phyloP scores from a whole-genome alignment of 2,329 filamentous ascomycete species.

The Aspergillus piperis region DNA sequence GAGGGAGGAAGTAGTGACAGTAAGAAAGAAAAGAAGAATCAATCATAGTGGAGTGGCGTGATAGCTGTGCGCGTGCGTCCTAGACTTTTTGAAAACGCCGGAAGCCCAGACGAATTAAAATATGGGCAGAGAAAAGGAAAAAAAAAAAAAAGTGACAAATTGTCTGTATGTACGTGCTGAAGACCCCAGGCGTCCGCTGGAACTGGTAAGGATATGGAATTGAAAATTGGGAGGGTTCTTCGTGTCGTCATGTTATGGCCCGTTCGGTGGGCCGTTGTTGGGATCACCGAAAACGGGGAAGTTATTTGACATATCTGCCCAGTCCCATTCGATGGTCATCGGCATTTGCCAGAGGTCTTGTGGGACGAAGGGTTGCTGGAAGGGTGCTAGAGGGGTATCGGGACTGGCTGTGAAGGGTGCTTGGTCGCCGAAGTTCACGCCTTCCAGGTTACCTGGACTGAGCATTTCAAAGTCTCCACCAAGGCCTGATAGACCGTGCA shows the following conservation, averaged over 20 bases:
- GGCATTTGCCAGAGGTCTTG: conserved; percentile 95
- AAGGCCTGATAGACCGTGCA: conserved; percentile 32
- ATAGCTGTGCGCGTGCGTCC: not conserved
- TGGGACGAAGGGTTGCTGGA: conserved; percentile 85
- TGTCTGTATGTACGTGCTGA: not conserved
- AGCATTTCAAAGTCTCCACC: conserved; percentile 44
- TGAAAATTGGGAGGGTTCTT: not conserved
- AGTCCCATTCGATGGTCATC: conserved; percentile 93
- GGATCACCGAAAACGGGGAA: conserved; percentile 37
- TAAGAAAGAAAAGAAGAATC: not conserved
- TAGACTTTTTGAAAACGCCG: not conserved
- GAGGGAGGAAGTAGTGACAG: not conserved
- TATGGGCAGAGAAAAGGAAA: not conserved
- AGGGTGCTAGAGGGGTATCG: conserved; percentile 48
- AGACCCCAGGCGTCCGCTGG: not conserved
- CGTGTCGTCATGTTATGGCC: not conserved
- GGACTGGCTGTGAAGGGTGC: conserved; percentile 31
- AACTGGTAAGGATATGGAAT: not conserved
- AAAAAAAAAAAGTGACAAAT: not conserved
- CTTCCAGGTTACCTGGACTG: conserved; percentile 36
- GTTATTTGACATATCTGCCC: conserved; percentile 54
- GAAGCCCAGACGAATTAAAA: not conserved
- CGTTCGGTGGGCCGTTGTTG: not conserved
- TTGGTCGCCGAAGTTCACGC: conserved; percentile 35
- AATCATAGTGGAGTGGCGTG: not conserved